Conservation (phyloP, 1,139 yeast species). For the Yarrowia galli region DNA sequence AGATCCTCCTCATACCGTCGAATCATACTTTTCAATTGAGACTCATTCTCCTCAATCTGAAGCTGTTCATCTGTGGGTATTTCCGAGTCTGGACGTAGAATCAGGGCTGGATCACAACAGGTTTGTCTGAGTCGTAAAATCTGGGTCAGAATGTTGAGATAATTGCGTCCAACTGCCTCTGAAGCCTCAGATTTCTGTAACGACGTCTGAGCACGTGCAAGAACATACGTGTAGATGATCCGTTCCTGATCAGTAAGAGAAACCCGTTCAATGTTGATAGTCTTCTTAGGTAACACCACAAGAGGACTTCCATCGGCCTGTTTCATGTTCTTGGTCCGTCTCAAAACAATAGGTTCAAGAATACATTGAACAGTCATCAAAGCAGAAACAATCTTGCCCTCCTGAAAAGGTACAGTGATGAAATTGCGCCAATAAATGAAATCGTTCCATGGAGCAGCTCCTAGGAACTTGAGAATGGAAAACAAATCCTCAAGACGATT, state of each 20-base stretch:
- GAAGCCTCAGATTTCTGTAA: constrained; percentile 67
- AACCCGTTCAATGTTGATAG: constrained; percentile 70
- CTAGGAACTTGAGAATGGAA: constrained; percentile 75
- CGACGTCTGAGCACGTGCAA: constrained; percentile 70
- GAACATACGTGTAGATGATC: constrained; percentile 71
- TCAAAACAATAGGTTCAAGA: constrained; percentile 78
- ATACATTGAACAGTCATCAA: constrained; percentile 84
- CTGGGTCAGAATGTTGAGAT: constrained; percentile 82
- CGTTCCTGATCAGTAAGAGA: constrained; percentile 72
- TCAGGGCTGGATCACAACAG: constrained; percentile 81
- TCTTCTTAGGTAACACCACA: constrained; percentile 79
- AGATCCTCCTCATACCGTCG: constrained; percentile 13
- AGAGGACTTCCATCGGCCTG: constrained; percentile 75
- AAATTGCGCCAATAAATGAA: constrained; percentile 89
- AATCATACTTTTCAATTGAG: constrained; percentile 31
- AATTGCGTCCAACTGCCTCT: constrained; percentile 77
- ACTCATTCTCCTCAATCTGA: constrained; percentile 18
- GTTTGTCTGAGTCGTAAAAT: constrained; percentile 84
- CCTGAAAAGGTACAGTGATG: constrained; percentile 83
- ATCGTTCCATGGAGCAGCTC: constrained; percentile 88
- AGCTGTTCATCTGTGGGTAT: constrained; percentile 42
- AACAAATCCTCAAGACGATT: constrained; percentile 87
- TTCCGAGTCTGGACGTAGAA: constrained; percentile 53
- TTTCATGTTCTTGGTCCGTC: constrained; percentile 89
- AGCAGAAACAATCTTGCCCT: constrained; percentile 70